Evolutionary conservation across 2,329 filamentous ascomycete species (phyloP), one percentile per base, ranked within the genome.

Genomic region (Neoscytalidium dimidiatum): DNA sequence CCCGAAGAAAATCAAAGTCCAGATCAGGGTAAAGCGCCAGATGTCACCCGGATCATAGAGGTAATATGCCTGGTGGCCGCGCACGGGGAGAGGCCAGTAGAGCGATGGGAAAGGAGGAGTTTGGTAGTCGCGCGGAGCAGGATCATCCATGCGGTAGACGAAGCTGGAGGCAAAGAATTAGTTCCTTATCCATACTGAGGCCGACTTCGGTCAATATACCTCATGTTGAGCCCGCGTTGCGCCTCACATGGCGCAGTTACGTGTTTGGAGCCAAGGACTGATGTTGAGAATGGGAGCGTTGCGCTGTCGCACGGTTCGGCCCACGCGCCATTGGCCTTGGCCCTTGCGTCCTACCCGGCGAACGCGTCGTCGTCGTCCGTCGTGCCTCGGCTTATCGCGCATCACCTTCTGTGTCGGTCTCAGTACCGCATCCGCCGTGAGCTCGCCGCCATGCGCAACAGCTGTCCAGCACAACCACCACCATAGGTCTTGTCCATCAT

Each of bases 21-120:
- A 97, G 74, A 89, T 85, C 17, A 95, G 79, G 1, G 92, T 97
- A 77, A 95, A 97, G 68, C 90, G 89, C 89, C 92, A 94, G 64
- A 96, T 91, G 73, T 96, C 92, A 66, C 79, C 75, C 2, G 92
- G 83, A 72, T 90, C 84, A 81, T 92, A 94, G 70, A 97, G 88
- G 71, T 89, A 89, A 67, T 80, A 79, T 35, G 83, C 79, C 41
- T 86, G 85, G 66, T 85, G 84, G 49, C 84, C 80, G 66, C 77
- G 76, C 13, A 88, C 82, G 26, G 84, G 83, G 51, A 88, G 80
- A 35, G 90, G 88, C 86, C 92, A 90, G 80, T 92, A 92, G 66
- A 97, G 88, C 41, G 91, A 92, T 1, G 93, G 93, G 74, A 96
- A 97, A 4, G 81, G 76, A 21, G 92, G 92, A 23, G 86, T 85